Conservation (phyloP, 2,329 filamentous ascomycete genomes). For the Ophiostoma angusticollis region DNA sequence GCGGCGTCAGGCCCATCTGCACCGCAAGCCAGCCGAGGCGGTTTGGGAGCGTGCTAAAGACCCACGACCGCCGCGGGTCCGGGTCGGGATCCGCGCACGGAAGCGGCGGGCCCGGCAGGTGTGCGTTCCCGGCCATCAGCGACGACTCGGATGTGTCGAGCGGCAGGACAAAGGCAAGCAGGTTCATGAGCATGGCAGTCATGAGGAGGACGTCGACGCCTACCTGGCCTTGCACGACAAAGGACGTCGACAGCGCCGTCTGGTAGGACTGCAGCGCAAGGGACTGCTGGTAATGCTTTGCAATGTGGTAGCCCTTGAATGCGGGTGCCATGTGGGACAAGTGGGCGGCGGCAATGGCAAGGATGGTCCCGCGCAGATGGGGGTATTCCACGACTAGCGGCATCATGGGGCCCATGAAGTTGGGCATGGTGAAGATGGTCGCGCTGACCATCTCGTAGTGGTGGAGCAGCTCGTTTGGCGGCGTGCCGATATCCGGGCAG, state of each 20-base stretch:
- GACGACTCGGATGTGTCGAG: constrained; percentile 9
- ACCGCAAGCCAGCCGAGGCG: constrained; percentile 15
- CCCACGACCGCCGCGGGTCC: constrained; percentile 14
- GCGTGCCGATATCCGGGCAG: constrained; percentile 10
- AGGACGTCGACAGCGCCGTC: constrained; percentile 11
- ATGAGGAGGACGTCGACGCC: constrained; percentile 15
- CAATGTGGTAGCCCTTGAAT: constrained; percentile 11
- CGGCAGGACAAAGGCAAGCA: constrained; percentile 15
- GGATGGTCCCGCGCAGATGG: constrained; percentile 13
- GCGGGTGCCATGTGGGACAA: constrained; percentile 12
- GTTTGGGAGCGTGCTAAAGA: constrained; percentile 14
- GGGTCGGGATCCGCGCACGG: constrained; percentile 8
- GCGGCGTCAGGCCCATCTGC: constrained; percentile 13
- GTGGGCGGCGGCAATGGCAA: constrained; percentile 13
- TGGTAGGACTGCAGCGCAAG: constrained; percentile 14
- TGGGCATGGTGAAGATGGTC: constrained; percentile 12
- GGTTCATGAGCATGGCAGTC: constrained; percentile 16
- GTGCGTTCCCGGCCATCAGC: constrained; percentile 3
- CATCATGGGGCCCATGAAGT: constrained; percentile 9
- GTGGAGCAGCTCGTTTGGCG: constrained; percentile 12
- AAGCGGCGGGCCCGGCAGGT: not conserved
- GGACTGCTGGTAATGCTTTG: constrained; percentile 15
- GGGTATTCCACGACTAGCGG: constrained; percentile 9
- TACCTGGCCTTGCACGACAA: constrained; percentile 11
- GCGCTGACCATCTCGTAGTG: constrained; percentile 10